Conservation (phyloP, 2,329 filamentous ascomycete species). For the Colletotrichum incanum region DNA sequence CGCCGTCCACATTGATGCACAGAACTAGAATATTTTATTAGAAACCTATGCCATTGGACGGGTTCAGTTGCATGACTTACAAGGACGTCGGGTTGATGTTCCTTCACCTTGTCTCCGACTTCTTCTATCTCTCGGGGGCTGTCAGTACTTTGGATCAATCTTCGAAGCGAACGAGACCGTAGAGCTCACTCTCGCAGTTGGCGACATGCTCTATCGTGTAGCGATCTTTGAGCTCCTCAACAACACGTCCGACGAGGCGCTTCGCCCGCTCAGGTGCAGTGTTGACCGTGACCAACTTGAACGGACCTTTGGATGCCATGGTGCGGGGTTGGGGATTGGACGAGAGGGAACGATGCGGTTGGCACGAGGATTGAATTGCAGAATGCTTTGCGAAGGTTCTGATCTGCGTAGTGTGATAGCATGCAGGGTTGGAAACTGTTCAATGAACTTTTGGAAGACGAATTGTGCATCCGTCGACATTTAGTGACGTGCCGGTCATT, state of each 20-base stretch:
- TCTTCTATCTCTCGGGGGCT: conserved; percentile 66
- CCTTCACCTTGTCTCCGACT: conserved; percentile 67
- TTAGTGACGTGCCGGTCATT: not conserved
- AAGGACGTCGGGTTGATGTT: conserved; percentile 50
- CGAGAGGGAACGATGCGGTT: not conserved
- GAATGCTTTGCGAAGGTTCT: too few relatives aligned
- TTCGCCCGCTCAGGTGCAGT: conserved; percentile 77
- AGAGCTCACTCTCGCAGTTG: conserved; percentile 72
- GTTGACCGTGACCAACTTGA: conserved; percentile 78
- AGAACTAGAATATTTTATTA: conserved; percentile 61
- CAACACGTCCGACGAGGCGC: conserved; percentile 72
- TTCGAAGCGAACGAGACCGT: not conserved
- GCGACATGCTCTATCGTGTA: conserved; percentile 76
- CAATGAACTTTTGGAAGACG: not conserved
- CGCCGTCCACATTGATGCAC: conserved; percentile 68
- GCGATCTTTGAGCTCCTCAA: conserved; percentile 72
- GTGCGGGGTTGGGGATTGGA: conserved; percentile 20
- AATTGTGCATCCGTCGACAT: not conserved
- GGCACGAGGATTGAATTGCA: not conserved
- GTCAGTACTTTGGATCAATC: conserved; percentile 1
- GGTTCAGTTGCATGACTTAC: conserved; percentile 39
- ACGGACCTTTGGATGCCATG: conserved; percentile 67
- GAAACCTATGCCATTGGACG: not conserved
- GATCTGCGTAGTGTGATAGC: too few relatives aligned
- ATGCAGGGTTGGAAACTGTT: too few relatives aligned